Evolutionary conservation across 2,329 filamentous ascomycete genomes (phyloP).

Genomic region (Sphaerulina populicola): DNA sequence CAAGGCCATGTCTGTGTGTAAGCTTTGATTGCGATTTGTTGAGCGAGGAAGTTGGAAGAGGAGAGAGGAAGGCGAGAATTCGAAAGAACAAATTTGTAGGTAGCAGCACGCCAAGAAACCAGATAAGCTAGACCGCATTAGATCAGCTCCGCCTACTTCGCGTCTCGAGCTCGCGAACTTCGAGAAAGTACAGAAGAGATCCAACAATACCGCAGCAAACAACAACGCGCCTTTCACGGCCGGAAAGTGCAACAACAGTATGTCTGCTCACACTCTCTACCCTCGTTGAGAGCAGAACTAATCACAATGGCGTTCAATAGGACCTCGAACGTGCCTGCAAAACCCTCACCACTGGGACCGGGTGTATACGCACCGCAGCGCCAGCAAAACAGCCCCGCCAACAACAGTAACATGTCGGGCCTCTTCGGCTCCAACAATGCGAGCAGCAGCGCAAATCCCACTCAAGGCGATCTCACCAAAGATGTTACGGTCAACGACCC

Average conservation of each 20-base stretch:
- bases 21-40: conserved; percentile 99
- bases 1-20: conserved; percentile 62
- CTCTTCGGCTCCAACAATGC: conserved; percentile 44
- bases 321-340: neutral
- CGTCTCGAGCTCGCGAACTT: no score
- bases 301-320: no score
- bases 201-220: no score
- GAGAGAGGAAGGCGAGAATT: conserved; percentile 29
- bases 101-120: neutral
- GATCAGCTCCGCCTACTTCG: no score
- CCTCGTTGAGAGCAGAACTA: no score
- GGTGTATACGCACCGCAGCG: neutral
- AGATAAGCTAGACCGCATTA: neutral
- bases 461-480: conserved; percentile 81
- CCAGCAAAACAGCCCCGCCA: neutral
- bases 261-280: no score
- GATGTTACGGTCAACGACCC: conserved; percentile 72
- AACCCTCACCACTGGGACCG: neutral
- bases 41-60: conserved; percentile 73
- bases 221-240: no score
- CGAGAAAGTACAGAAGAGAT: no score
- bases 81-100: conserved; percentile 42
- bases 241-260: no score
- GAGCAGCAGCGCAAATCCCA: conserved; percentile 52
- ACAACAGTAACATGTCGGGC: conserved; percentile 11